Conservation (phyloP, 2,329 filamentous ascomycete species). For the Sphaerulina musiva region DNA sequence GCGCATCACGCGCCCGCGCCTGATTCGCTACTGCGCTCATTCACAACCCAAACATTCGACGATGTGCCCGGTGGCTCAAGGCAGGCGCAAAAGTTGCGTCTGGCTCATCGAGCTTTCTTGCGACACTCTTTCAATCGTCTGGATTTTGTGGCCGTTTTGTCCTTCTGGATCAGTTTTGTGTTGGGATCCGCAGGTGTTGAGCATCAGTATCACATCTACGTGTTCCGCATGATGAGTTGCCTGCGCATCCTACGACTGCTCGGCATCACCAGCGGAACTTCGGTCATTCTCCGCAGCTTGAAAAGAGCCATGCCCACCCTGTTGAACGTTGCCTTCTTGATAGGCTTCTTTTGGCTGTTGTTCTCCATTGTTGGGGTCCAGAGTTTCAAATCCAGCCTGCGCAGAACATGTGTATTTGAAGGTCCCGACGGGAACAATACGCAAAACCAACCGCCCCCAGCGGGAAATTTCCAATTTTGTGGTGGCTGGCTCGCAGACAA, state of each 20-base stretch:
- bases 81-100: conserved; percentile 73
- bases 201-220: conserved; percentile 63
- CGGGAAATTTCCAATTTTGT: conserved; percentile 69
- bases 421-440: conserved; percentile 32
- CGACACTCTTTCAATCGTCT: conserved; percentile 93
- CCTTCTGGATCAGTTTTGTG: conserved; percentile 86
- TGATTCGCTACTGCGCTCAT: conserved; percentile 31
- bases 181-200: conserved; percentile 67
- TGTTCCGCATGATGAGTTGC: conserved; percentile 96
- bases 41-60: conserved; percentile 35
- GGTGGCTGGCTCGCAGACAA: conserved; percentile 67
- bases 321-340: conserved; percentile 86
- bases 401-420: conserved; percentile 46
- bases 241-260: conserved; percentile 87
- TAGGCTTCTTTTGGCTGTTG: conserved; percentile 94
- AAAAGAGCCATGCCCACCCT: conserved; percentile 92
- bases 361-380: conserved; percentile 97
- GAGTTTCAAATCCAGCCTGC: conserved; percentile 62
- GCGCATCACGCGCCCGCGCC: conserved; percentile 22
- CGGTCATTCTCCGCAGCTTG: conserved; percentile 86
- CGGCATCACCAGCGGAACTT: conserved; percentile 85
- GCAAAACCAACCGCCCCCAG: conserved; percentile 21
- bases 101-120: conserved; percentile 86
- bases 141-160: conserved; percentile 89
- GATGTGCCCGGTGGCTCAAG: conserved; percentile 55